Conservation (phyloP, 83 land plant genomes). For the Picea mariana region DNA sequence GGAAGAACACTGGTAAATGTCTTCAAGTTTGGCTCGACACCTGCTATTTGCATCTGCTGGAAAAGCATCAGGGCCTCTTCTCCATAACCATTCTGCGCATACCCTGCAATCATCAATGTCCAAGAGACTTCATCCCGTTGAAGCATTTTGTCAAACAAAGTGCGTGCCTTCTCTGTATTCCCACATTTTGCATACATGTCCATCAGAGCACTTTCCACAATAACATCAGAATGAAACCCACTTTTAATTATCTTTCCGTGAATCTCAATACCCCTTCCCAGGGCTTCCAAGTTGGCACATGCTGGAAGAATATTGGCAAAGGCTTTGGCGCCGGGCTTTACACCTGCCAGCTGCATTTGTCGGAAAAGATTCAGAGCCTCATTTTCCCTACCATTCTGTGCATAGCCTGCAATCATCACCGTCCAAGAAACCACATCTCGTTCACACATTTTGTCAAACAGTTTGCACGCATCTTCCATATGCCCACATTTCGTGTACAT, state of each 20-base stretch:
- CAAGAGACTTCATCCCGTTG: slow-evolving; percentile 17
- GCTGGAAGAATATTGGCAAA: background rate
- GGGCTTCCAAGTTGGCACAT: slow-evolving; percentile 1
- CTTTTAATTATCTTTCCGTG: background rate
- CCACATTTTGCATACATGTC: slow-evolving; percentile 16
- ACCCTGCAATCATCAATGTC: slow-evolving; percentile 19
- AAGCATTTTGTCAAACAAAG: background rate
- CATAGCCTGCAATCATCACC: slow-evolving; percentile 2
- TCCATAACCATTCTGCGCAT: slow-evolving; percentile 18
- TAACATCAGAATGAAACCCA: background rate
- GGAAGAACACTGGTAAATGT: slow-evolving; percentile 18
- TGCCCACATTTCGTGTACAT: background rate
- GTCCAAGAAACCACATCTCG: slow-evolving; percentile 47
- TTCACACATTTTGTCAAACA: slow-evolving; percentile 29
- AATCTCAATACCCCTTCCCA: background rate
- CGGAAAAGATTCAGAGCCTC: background rate
- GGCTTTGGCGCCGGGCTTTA: background rate
- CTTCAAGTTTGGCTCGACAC: background rate
- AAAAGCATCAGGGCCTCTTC: slow-evolving; percentile 16
- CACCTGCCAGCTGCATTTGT: background rate
- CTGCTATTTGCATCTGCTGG: background rate
- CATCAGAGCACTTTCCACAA: background rate
- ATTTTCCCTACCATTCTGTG: background rate
- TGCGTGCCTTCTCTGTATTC: background rate
- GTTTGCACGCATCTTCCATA: background rate